Evolutionary conservation across 257 asterid species (phyloP).

Genomic region (Plectranthus barbatus): DNA sequence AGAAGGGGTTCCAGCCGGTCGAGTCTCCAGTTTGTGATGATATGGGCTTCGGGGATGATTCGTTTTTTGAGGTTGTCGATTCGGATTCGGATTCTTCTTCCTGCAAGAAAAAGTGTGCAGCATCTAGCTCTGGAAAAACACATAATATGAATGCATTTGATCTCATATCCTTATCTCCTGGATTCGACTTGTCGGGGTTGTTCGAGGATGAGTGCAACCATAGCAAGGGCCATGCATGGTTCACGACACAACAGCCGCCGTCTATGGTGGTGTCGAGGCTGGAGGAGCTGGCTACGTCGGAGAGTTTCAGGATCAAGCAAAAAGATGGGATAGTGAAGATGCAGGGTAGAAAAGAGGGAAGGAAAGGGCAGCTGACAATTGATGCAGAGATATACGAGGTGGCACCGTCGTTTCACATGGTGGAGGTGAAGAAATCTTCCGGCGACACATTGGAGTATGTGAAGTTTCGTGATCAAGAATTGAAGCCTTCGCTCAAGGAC

Average conservation of each 20-base stretch:
- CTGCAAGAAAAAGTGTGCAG: not conserved
- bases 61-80: slow-evolving; percentile 25
- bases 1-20: slow-evolving; percentile 47
- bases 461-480: slow-evolving; percentile 60
- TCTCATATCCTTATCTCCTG: slow-evolving; percentile 62
- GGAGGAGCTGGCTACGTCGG: slow-evolving; percentile 58
- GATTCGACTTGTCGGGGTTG: slow-evolving; percentile 71
- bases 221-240: slow-evolving; percentile 36
- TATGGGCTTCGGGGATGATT: not conserved
- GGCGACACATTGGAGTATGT: slow-evolving; percentile 80
- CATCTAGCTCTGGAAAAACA: slow-evolving; percentile 17
- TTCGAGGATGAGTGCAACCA: slow-evolving; percentile 35
- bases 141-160: slow-evolving; percentile 72
- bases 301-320: slow-evolving; percentile 52
- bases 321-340: slow-evolving; percentile 58
- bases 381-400: slow-evolving; percentile 88
- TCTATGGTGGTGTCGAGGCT: slow-evolving; percentile 49
- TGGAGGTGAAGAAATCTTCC: slow-evolving; percentile 70
- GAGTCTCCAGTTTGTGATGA: slow-evolving; percentile 8
- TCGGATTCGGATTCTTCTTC: slow-evolving; percentile 28
- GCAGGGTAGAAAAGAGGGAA: slow-evolving; percentile 52
- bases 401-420: slow-evolving; percentile 79
- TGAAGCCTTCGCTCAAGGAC: slow-evolving; percentile 84
- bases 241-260: slow-evolving; percentile 53
- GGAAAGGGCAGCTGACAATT: slow-evolving; percentile 66